Evolutionary conservation across 1,284 basidiomycete species (phyloP).

Genomic region (Neonothopanus nambi): DNA sequence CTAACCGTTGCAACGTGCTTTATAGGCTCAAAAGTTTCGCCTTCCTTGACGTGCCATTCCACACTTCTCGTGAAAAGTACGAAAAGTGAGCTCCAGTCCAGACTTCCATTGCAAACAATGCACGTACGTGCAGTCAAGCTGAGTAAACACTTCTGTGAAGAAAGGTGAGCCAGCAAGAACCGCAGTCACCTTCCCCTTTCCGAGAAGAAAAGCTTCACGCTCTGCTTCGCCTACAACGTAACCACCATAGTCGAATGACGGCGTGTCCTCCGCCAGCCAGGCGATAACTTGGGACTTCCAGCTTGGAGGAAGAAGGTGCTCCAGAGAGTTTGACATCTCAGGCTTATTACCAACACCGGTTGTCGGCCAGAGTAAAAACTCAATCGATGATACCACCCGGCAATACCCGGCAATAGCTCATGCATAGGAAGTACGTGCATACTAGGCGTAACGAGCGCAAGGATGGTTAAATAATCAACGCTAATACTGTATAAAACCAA

Average conservation of each 20-base stretch:
- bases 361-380: neutral
- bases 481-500: neutral
- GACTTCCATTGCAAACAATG: neutral
- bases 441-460: neutral
- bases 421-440: no score
- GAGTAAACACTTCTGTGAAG: slow-evolving; percentile 90
- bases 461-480: neutral
- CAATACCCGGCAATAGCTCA: no score
- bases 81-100: neutral
- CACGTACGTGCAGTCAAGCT: slow-evolving; percentile 87
- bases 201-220: slow-evolving; percentile 87
- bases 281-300: slow-evolving; percentile 82
- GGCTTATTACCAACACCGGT: neutral
- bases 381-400: neutral
- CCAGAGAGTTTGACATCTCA: slow-evolving; percentile 47
- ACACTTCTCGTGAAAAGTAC: slow-evolving; percentile 52
- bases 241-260: slow-evolving; percentile 96
- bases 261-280: slow-evolving; percentile 95
- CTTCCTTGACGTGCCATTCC: slow-evolving; percentile 91
- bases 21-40: slow-evolving; percentile 75
- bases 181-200: slow-evolving; percentile 76
- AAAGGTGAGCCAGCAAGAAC: slow-evolving; percentile 96
- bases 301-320: slow-evolving; percentile 84
- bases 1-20: slow-evolving; percentile 91
- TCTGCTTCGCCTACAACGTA: slow-evolving; percentile 93